Evolutionary conservation across 2,329 filamentous ascomycete species (phyloP), one percentile per base, ranked within the genome.

Genomic region (Pseudogymnoascus sp.): DNA sequence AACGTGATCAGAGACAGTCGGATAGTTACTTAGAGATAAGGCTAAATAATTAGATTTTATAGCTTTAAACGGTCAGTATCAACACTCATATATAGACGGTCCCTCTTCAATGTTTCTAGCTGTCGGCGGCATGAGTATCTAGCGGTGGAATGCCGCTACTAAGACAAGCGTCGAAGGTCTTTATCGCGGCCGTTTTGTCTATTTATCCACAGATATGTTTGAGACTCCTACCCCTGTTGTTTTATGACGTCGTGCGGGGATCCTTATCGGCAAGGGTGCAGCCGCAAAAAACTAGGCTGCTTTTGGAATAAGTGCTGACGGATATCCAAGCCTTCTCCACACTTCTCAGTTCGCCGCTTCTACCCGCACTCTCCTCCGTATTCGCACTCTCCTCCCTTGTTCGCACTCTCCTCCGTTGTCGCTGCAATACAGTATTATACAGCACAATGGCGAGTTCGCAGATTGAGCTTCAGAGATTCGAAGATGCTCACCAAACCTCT

Each of bases 241-340:
- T 33, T 55, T 55, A 55, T 55, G 49, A 55, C 49, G 49, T 55
- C 49, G 49, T 55, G 49, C 49, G 49, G 26, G 26, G 49, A 55
- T 55, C 4, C 29, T 12, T 33, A 33, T 19, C 21, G 16, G 39
- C 39, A 55, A 55, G 29, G 49, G 49, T 33, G n/a, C 29, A 19
- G 26, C 49, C 49, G 49, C 33, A 33, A 10, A n/a, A 33, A 55
- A 55, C 49, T 55, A 55, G 19, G 29, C 49, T 55, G 12, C n/a
- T 33, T 55, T 33, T 55, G 8, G 26, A 55, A 33, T 55, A 55
- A 7, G 29, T 55, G 49, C 49, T 55, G 26, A 55, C 49, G 5
- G n/a, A 7, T 55, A 33, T 55, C 29, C 10, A 12, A 55, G n/a
- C 49, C 26, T 55, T 55, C 49, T 55, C 26, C 23, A 52, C 16